phyloP scores from a whole-genome alignment of 331 rosid genomes.

The Ulmus americana region DNA sequence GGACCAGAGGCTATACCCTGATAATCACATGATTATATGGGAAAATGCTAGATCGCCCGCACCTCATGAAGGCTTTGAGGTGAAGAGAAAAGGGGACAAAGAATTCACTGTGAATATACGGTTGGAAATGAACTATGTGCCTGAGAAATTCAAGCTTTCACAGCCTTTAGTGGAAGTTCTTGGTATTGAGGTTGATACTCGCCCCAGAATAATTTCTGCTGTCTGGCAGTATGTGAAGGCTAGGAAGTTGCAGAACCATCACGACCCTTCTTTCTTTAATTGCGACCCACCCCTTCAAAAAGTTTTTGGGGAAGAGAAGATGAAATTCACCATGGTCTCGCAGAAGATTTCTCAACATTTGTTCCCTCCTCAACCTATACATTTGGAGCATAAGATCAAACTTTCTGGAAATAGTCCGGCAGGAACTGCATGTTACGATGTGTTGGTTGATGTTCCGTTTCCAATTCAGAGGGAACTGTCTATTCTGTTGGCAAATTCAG shows the following conservation, averaged over 20 bases:
- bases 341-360: slow-evolving; percentile 87
- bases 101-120: slow-evolving; percentile 68
- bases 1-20: slow-evolving; percentile 96
- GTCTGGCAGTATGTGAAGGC: slow-evolving; percentile 99
- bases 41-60: slow-evolving; percentile 78
- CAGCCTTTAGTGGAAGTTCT: slow-evolving; percentile 88
- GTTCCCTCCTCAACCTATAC: slow-evolving; percentile 83
- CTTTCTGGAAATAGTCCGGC: slow-evolving; percentile 86
- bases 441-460: slow-evolving; percentile 81
- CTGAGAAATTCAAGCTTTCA: slow-evolving; percentile 90
- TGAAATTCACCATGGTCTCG: slow-evolving; percentile 88
- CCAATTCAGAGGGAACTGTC: slow-evolving; percentile 93
- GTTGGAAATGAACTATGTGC: slow-evolving; percentile 84
- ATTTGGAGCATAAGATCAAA: slow-evolving; percentile 83
- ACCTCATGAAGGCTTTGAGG: slow-evolving; percentile 97
- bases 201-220: slow-evolving; percentile 89
- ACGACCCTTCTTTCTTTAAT: slow-evolving; percentile 70
- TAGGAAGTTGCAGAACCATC: slow-evolving; percentile 81
- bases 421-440: slow-evolving; percentile 96
- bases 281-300: slow-evolving; percentile 90
- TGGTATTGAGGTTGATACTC: slow-evolving; percentile 97
- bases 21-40: slow-evolving; percentile 71
- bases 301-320: slow-evolving; percentile 88
- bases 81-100: slow-evolving; percentile 92
- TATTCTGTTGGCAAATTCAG: slow-evolving; percentile 72